Conservation (phyloP, 805 yeast genomes). For the Yamadazyma takamatsuzukensis region DNA sequence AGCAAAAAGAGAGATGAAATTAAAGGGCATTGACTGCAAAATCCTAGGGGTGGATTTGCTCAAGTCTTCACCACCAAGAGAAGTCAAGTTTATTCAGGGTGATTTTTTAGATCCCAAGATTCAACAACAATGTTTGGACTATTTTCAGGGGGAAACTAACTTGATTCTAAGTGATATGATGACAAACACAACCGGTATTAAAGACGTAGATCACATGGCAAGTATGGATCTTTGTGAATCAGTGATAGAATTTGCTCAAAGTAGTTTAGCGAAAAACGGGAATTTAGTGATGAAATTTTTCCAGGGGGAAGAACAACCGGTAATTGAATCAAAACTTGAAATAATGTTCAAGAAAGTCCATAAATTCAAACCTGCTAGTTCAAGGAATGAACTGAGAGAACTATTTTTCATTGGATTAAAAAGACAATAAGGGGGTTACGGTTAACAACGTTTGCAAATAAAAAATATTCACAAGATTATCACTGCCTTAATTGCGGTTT, state of each 20-base stretch:
- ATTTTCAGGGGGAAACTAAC: conserved; percentile 39
- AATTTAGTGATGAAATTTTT: conserved; percentile 77
- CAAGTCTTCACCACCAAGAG: conserved; percentile 32
- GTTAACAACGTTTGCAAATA: too few relatives aligned
- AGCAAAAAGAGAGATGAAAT: conserved; percentile 45
- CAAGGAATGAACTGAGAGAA: conserved; percentile 77
- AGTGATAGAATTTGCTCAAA: conserved; percentile 72
- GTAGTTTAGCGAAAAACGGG: conserved; percentile 69
- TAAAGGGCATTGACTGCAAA: conserved; percentile 34
- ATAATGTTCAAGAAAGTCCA: conserved; percentile 59
- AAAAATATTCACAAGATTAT: too few relatives aligned
- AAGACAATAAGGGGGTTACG: conserved; percentile 32
- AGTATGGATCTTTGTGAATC: conserved; percentile 94
- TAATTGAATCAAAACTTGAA: conserved; percentile 56
- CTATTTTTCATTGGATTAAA: conserved; percentile 71
- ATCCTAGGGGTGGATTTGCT: conserved; percentile 69
- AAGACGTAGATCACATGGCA: conserved; percentile 73
- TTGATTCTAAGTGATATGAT: conserved; percentile 77
- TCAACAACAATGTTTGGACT: conserved; percentile 50
- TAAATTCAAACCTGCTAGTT: conserved; percentile 77
- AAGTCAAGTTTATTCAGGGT: conserved; percentile 37
- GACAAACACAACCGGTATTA: conserved; percentile 85
- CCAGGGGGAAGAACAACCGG: conserved; percentile 74
- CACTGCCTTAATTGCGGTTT: too few relatives aligned
- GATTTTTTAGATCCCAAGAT: conserved; percentile 43